Percentiles rank a stretch among this genome's conserved stretches.
phyloP scores from a whole-genome alignment of 306 rosid species.

The Pyrus communis region DNA sequence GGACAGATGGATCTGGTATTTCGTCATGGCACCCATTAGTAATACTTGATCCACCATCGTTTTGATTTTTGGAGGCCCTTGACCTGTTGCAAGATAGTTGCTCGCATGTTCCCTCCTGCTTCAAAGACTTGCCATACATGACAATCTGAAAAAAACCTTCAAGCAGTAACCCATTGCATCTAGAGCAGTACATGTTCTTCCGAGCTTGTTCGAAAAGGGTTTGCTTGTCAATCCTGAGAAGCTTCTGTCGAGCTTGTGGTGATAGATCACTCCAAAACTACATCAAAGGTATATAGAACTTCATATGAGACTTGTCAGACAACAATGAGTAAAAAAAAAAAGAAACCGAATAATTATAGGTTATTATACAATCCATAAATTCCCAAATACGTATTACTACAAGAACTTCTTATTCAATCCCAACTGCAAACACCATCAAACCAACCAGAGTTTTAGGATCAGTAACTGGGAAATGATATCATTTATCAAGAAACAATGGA shows the following conservation, averaged over 20 bases:
- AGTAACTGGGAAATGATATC: background rate
- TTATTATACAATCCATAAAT: background rate
- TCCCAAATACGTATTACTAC: background rate
- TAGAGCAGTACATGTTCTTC: slow-evolving; percentile 96
- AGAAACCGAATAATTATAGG: background rate
- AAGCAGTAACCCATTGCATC: slow-evolving; percentile 97
- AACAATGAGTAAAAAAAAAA: background rate
- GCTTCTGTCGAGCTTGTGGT: slow-evolving; percentile 65
- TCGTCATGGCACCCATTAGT: slow-evolving; percentile 62
- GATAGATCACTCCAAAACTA: slow-evolving; percentile 92
- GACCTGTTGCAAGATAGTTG: slow-evolving; percentile 42
- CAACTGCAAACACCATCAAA: background rate
- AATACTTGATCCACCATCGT: slow-evolving; percentile 37
- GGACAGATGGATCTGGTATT: slow-evolving; percentile 84
- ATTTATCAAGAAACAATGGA: background rate
- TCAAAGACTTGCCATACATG: slow-evolving; percentile 87
- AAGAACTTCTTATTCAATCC: background rate
- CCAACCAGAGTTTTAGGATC: background rate
- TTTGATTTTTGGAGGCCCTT: slow-evolving; percentile 46
- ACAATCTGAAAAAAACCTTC: slow-evolving; percentile 97
- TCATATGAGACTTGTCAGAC: slow-evolving; percentile 7
- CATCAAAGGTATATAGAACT: slow-evolving; percentile 21
- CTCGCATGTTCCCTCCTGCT: slow-evolving; percentile 52
- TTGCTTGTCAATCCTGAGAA: slow-evolving; percentile 92
- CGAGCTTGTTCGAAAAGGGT: slow-evolving; percentile 97